A percentile compares a stretch with the other conserved stretches of the same genome.
Conservation (phyloP, 305 asterid species). For the Solanum chacoense region DNA sequence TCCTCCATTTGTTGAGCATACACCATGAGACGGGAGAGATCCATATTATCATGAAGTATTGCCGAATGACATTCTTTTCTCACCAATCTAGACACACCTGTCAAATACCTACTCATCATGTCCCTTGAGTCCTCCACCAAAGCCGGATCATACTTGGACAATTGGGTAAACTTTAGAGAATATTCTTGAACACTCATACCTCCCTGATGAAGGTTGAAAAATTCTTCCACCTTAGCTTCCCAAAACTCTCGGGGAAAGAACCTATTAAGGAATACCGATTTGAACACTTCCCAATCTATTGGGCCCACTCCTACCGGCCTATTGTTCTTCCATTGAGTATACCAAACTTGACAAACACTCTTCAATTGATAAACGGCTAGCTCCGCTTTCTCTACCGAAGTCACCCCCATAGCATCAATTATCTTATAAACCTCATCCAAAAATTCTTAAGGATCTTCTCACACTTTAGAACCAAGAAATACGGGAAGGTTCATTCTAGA, state of each 20-base stretch:
- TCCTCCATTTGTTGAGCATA: not conserved
- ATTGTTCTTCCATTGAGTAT: too few species aligned
- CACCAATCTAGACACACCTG: not conserved
- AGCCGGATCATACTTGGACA: not conserved
- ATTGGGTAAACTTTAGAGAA: not conserved
- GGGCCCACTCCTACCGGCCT: too few species aligned
- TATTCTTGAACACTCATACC: too few species aligned
- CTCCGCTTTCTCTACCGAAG: not conserved
- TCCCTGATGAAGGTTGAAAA: too few species aligned
- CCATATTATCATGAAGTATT: not conserved
- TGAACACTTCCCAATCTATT: too few species aligned
- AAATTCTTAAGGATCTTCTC: not conserved
- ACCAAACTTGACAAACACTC: not conserved
- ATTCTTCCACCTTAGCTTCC: too few species aligned
- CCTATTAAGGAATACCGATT: not conserved
- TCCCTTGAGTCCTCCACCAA: not conserved
- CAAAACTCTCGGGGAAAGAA: not conserved
- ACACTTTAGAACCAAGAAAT: not conserved
- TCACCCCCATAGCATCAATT: not conserved
- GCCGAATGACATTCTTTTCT: not conserved
- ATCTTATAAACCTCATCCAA: not conserved
- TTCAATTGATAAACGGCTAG: not conserved
- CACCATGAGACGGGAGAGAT: not conserved
- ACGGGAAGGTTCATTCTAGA: not conserved
- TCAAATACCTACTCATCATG: not conserved